Evolutionary conservation across 768 basidiomycete species (phyloP), one percentile per base, ranked within the genome.

Genomic region (Suillus plorans): DNA sequence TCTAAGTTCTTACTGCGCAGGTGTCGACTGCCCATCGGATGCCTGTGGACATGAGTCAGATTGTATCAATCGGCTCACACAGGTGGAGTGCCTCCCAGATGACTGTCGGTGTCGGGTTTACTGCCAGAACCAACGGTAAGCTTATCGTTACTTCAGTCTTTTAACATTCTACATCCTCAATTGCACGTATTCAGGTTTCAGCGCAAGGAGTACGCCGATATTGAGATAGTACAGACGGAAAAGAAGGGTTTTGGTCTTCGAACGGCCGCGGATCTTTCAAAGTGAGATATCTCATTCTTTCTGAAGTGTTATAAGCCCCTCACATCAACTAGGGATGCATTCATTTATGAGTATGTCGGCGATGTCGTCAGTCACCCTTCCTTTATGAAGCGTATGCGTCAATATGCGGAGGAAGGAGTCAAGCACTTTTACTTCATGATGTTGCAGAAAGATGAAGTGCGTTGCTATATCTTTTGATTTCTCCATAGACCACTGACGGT

Each of bases 391-490:
- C 88, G 97, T 37, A 98, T 99, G 94, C 86, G 91, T 45, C 89
- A 90, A 10, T 99, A 99, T 74, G 96, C 87, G 2, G 86, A 89
- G 50, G 94, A 97, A 74, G 97, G 97, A 20, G 95, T 98, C 68
- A 83, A 86, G 61, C 97, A 99, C 76, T 99, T 99, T 71, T 99
- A 99, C 80, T 99, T 99, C 75, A 99, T 99, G 97, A 96, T 97
- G 92, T 78, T 99, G 64, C 97, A 99, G 79, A 95, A 93, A 73
- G 95, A 97, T 69, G 95, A 99, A 85, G 96, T 95, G 69, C 63
- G 86, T 77, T 16, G 20, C 41, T 47, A n/a, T 31, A 9, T 53
- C 25, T 2, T 64, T 44, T 10, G 37, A 52, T 37, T n/a, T 57
- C 50, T 59, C 49, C 20, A 20, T 8, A 64, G 8, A 25, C 49